Conservation (phyloP, 768 basidiomycete genomes). For the Leccinum imitatum region DNA sequence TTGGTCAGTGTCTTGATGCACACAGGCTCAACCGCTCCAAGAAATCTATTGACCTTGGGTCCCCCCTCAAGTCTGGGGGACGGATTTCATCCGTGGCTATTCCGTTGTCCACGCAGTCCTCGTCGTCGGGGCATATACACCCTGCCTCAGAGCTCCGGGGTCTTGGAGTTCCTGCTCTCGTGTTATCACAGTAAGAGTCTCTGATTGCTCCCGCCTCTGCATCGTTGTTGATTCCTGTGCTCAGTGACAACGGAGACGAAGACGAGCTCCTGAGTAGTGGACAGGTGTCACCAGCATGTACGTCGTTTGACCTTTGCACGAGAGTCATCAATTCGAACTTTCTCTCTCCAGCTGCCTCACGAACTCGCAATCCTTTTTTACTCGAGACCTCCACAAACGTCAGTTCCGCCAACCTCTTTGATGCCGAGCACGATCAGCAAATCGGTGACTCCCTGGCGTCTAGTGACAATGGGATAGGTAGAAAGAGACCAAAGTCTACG, state of each 20-base stretch:
- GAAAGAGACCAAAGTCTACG: constrained; percentile 38
- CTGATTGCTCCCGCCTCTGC: background rate
- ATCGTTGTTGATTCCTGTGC: background rate
- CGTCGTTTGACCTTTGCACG: constrained; percentile 24
- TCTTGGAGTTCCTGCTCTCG: constrained; percentile 38
- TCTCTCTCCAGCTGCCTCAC: constrained; percentile 23
- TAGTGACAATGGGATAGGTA: background rate
- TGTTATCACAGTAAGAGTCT: constrained; percentile 38
- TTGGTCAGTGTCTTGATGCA: constrained; percentile 9
- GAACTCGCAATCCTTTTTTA: constrained; percentile 18
- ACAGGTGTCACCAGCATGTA: constrained; percentile 71
- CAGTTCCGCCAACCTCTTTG: constrained; percentile 27
- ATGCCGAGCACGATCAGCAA: constrained; percentile 18
- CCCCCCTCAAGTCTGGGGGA: constrained; percentile 23
- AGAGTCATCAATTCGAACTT: constrained; percentile 8
- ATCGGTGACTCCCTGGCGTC: constrained; percentile 3
- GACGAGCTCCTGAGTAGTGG: constrained; percentile 78
- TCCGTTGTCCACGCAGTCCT: constrained; percentile 36
- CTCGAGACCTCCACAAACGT: constrained; percentile 32
- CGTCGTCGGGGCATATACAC: constrained; percentile 32
- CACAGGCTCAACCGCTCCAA: constrained; percentile 37
- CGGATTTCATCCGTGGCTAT: constrained; percentile 31
- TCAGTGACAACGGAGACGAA: constrained; percentile 43
- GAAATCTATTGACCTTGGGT: constrained; percentile 26
- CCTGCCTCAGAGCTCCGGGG: constrained; percentile 27